A percentile compares a stretch with the other conserved stretches of the same genome.
Evolutionary conservation across 495 filamentous ascomycete species (phyloP).

Genomic region (Neurospora sp.): DNA sequence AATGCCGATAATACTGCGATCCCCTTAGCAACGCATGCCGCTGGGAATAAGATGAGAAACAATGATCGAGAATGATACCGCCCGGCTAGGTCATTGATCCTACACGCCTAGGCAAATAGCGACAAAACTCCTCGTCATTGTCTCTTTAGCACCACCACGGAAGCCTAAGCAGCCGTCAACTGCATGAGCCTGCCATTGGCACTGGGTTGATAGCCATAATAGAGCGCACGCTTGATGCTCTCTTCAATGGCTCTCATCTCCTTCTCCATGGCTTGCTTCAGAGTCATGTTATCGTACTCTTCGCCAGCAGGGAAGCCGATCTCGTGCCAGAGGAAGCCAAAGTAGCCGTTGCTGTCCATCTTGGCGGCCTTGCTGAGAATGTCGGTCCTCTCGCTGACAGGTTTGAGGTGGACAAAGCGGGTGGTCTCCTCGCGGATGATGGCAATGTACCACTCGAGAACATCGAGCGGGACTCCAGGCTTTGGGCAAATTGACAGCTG

Average conservation of each 20-base stretch:
- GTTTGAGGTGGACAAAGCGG: constrained; percentile 8
- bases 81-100: too few relatives aligned
- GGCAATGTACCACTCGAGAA: constrained; percentile 44
- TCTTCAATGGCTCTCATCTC: constrained; percentile 34
- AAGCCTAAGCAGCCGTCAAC: background rate
- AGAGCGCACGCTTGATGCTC: constrained; percentile 22
- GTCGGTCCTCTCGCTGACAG: constrained; percentile 16
- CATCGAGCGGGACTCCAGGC: constrained; percentile 27
- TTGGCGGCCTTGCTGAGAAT: constrained; percentile 20
- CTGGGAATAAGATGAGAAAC: background rate
- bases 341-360: constrained; percentile 23
- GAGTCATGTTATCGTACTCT: constrained; percentile 22
- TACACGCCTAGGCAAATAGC: too few relatives aligned
- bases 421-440: constrained; percentile 40
- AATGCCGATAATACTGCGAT: background rate
- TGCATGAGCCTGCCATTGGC: background rate
- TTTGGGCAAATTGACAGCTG: constrained; percentile 31
- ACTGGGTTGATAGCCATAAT: background rate
- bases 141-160: background rate
- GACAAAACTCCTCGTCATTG: background rate
- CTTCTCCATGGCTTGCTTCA: constrained; percentile 19
- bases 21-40: background rate
- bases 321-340: constrained; percentile 37
- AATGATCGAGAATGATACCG: background rate
- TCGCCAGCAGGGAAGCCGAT: constrained; percentile 18